Percentiles rank a stretch among this genome's conserved stretches.
Conservation (phyloP, 306 rosid species). For the Pterocarpus macrocarpus region DNA sequence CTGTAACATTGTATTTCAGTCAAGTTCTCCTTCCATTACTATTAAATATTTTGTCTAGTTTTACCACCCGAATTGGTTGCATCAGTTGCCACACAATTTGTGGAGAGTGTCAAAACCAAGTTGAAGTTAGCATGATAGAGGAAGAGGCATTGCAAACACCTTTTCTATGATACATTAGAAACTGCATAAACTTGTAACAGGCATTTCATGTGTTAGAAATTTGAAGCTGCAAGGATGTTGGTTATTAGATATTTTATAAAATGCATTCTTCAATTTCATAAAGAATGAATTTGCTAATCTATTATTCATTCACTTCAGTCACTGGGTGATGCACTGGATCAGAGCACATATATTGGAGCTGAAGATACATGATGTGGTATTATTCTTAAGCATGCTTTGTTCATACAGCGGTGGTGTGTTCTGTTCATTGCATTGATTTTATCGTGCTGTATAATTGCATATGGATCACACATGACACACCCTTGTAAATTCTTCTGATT, state of each 20-base stretch:
- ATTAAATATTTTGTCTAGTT: no score
- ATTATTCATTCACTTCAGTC: slow-evolving; percentile 50
- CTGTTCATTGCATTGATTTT: background rate
- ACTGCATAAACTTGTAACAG: no score
- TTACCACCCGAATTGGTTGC: no score
- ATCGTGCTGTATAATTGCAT: slow-evolving; percentile 27
- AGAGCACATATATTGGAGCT: slow-evolving; percentile 33
- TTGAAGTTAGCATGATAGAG: no score
- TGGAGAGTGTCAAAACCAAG: no score
- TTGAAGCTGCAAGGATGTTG: background rate
- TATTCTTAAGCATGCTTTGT: slow-evolving; percentile 25
- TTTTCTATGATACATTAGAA: no score
- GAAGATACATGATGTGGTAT: slow-evolving; percentile 29
- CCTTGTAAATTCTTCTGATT: slow-evolving; percentile 49
- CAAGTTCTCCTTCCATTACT: no score
- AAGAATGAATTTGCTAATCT: slow-evolving; percentile 34
- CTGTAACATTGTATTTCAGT: no score
- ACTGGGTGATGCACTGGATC: slow-evolving; percentile 45
- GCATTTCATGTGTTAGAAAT: no score
- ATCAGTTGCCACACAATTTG: no score
- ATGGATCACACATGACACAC: slow-evolving; percentile 25
- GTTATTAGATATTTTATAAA: background rate
- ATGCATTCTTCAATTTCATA: slow-evolving; percentile 3
- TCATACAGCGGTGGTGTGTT: slow-evolving; percentile 9
- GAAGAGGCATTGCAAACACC: no score